A percentile compares a stretch with the other conserved stretches of the same genome.
Conservation (phyloP, 306 rosid genomes). For the Malus orientalis region DNA sequence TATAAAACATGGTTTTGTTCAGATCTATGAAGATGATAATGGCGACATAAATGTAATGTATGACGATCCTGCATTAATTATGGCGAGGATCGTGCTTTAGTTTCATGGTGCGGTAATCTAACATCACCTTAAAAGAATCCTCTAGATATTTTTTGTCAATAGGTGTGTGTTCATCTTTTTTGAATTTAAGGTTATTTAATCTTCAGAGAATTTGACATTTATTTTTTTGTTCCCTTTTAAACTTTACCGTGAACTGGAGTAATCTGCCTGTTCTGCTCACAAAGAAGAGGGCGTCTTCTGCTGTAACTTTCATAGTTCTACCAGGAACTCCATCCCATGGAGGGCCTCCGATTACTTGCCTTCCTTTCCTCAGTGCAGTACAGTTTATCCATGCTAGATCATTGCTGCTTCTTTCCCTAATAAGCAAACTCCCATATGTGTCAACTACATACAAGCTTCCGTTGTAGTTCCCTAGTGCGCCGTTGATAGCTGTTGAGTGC, state of each 20-base stretch:
- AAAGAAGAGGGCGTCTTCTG: conserved; percentile 79
- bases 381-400: conserved; percentile 77
- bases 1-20: not conserved
- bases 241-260: conserved; percentile 68
- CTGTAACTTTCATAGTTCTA: conserved; percentile 39
- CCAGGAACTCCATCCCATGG: conserved; percentile 82
- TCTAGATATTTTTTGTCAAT: not conserved
- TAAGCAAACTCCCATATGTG: conserved; percentile 56
- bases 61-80: not conserved
- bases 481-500: conserved; percentile 54
- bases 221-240: not conserved
- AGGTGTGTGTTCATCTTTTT: not conserved
- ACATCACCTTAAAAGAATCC: not conserved
- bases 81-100: not conserved
- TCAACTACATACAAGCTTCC: conserved; percentile 78
- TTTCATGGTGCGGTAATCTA: not conserved
- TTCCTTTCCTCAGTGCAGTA: conserved; percentile 57
- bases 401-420: conserved; percentile 63
- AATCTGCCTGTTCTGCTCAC: conserved; percentile 72
- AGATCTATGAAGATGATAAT: not conserved
- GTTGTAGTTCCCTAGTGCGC: conserved; percentile 78
- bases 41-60: not conserved
- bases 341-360: conserved; percentile 56
- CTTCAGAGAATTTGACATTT: not conserved
- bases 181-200: not conserved